Base-by-base conservation (phyloP, 768 basidiomycete genomes). In the Paxillus involutus region DNA sequence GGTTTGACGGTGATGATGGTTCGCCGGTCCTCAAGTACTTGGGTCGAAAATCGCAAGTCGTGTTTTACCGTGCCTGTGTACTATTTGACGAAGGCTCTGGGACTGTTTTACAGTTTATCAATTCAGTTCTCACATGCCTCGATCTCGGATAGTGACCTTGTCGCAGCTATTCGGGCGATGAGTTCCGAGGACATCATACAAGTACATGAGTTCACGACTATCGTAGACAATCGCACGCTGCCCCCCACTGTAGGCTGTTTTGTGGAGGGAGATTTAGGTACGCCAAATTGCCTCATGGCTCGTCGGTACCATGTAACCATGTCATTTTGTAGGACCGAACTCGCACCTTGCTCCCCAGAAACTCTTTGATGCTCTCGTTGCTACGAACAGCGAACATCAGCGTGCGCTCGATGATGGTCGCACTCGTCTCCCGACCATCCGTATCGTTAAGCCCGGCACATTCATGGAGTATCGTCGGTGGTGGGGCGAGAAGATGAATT, bases 401-500 rank as follows among this genome's bases (percentile, higher is more conserved):
- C 2, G n/a, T 26, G 33, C 36, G 1, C 21, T 51, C 9, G 48
- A 46, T 11, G 26, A 10, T 2, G 52, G 51, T 11, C 17, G 40
- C 44, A 49, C 51, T 7, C 44, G 51, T 37, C 6, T 47, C 11
- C 62, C 58, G 0, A 62, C 54, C 16, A 40, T 61, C 36, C 54
- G 60, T 4, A 24, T 59, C 6, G 52, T 59, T 0, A 44, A 60
- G 26, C 53, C 59, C 0, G 59, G 59, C 30, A 56, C 54, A 11
- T 60, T 55, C 35, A 33, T 36, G 44, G 52, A 58, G 24, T 60
- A 52, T 19, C 47, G 57, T 37, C 26, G 21, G 43, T 54, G 51
- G 55, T 52, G 24, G 37, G 52, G 44, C 12, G 52, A 64, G 37
- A 35, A 21, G 9, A 46, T 55, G 44, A 47, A 49, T 17, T 42